Base-by-base conservation (phyloP, 768 basidiomycete genomes). In the Panus rudis region DNA sequence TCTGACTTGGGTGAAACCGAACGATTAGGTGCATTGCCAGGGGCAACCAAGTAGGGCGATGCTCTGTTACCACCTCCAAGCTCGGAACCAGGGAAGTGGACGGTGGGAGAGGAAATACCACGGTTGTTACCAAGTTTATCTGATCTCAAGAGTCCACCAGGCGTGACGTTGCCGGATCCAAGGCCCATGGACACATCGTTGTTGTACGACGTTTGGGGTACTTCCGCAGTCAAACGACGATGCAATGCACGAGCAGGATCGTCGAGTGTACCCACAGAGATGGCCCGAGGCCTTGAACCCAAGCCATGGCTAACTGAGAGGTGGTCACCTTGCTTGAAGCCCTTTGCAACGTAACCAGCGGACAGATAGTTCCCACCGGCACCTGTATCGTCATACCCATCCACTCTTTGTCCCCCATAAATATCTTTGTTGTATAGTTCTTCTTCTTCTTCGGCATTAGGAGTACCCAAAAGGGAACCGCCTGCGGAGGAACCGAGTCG, bases 231-330 rank as follows among this genome's bases (percentile, higher is more conserved):
- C 37, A 77, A 71, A 51, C 83, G 77, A 39, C 79, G 79, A 55
- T 83, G 82, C 16, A 86, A 65, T 22, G 77, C 65, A 43, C 84
- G 84, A 51, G 79, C 65, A 20, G 87, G 76, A 54, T 91, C 88
- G 53, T 91, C 89, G 35, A 92, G 77, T 46, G 78, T 85, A 24
- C 88, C 86, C n/a, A 91, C 86, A 25, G 89, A 91, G 49, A 88
- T 89, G 23, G 89, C 89, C 38, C 89, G 81, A 17, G 89, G 86
- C 35, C 88, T 70, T 14, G 33, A 20, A 17, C 21, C n/a, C 28
- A 66, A 62, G 7, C 53, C 55, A 4, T 71, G 68, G 40, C 57
- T 64, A n/a, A 66, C 52, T 23, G 64, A 58, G 26, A 88, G 72
- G 61, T 84, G 85, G 48, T 87, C 82, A n/a, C 72, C 63, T 45